Percentiles rank a stretch among this genome's conserved stretches.
These are phyloP conservation scores for Beauveria brongniartii DNA, from an alignment of 2,329 filamentous ascomycete genomes.

Conservation along the genomic window DNA sequence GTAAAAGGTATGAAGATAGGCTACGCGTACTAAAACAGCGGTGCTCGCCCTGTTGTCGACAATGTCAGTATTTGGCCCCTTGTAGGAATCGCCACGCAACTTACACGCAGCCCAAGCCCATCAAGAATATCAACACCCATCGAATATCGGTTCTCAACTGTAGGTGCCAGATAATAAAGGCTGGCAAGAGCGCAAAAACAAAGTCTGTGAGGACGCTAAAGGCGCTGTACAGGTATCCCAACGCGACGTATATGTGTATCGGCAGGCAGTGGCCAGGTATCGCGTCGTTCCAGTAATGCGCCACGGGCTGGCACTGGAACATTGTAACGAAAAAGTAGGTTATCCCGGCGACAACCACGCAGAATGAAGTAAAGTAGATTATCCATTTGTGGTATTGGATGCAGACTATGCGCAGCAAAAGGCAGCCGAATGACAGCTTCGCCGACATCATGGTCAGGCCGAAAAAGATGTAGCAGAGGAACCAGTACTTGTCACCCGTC, in stretches of 20 bases:
- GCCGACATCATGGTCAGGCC: conserved; percentile 16
- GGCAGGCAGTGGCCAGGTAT: conserved; percentile 21
- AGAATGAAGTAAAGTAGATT: conserved; percentile 22
- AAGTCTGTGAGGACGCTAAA: conserved; percentile 39
- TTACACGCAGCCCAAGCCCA: conserved; percentile 45
- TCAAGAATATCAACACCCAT: conserved; percentile 37
- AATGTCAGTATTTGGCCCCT: not conserved
- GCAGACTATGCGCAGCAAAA: conserved; percentile 20
- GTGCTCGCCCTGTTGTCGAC: conserved; percentile 25
- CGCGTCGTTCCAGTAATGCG: conserved; percentile 22
- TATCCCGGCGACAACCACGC: conserved; percentile 20
- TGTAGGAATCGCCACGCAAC: conserved; percentile 8
- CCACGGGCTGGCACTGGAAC: conserved; percentile 22
- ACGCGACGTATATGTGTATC: conserved; percentile 32
- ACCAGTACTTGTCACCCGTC: conserved; percentile 15
- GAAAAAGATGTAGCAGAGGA: conserved; percentile 19
- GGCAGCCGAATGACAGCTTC: conserved; percentile 20
- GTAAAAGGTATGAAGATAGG: conserved; percentile 24
- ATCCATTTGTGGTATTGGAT: conserved; percentile 17
- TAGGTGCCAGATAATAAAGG: conserved; percentile 43
- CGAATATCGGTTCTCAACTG: conserved; percentile 44
- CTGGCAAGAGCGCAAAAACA: conserved; percentile 38
- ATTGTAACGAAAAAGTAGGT: conserved; percentile 25
- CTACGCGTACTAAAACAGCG: conserved; percentile 30
- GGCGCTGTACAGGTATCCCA: conserved; percentile 40